Percentiles rank a stretch among this genome's conserved stretches.
Evolutionary conservation across 495 filamentous ascomycete genomes (phyloP).

Genomic region (Cetradonia linearis): DNA sequence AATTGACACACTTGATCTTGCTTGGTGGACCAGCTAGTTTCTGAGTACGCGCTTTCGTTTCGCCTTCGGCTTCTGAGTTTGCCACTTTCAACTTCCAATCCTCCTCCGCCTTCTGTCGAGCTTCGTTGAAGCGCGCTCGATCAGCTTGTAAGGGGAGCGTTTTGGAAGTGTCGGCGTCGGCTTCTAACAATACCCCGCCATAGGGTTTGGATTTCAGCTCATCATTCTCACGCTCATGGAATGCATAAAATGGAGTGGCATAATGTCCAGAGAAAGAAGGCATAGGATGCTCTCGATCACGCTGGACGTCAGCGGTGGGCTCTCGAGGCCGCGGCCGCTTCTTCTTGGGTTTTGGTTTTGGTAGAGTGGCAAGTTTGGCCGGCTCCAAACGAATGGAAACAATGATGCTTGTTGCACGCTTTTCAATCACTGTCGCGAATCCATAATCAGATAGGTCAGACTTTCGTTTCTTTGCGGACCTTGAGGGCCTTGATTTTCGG

Average conservation of each 20-base stretch:
- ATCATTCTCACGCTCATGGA: conserved; percentile 78
- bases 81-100: conserved; percentile 65
- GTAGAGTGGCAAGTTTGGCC: conserved; percentile 48
- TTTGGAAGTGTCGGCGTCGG: conserved; percentile 81
- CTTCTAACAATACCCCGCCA: conserved; percentile 80
- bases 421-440: conserved; percentile 29
- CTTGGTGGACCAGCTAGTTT: conserved; percentile 80
- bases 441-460: conserved; percentile 26
- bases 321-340: conserved; percentile 26
- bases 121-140: conserved; percentile 74
- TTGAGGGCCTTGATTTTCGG: conserved; percentile 22
- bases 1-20: conserved; percentile 97
- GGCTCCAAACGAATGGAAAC: conserved; percentile 51
- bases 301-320: conserved; percentile 34
- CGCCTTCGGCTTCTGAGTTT: conserved; percentile 37
- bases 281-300: conserved; percentile 38
- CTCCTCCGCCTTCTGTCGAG: conserved; percentile 79
- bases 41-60: conserved; percentile 39
- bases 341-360: conserved; percentile 30
- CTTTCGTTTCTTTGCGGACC: conserved; percentile 30
- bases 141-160: conserved; percentile 74
- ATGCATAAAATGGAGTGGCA: conserved; percentile 68
- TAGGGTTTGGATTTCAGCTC: conserved; percentile 89
- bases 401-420: conserved; percentile 38
- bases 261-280: conserved; percentile 43